These are phyloP conservation scores for Solanum bulbocastanum DNA, from an alignment of 257 asterid species.

Conservation along the genomic window DNA sequence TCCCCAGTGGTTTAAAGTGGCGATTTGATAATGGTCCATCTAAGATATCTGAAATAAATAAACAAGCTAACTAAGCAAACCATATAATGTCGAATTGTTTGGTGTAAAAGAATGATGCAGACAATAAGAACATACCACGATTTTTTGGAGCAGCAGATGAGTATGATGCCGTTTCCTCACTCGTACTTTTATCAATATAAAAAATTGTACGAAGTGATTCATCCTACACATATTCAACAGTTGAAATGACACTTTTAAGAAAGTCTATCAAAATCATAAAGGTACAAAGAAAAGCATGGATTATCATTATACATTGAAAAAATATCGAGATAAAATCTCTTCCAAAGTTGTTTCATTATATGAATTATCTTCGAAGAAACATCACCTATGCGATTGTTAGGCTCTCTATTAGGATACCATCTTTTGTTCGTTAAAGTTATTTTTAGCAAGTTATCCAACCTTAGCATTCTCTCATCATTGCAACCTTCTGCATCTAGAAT, in stretches of 20 bases:
- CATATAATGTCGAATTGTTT: background rate
- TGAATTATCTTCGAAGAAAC: conserved; percentile 3
- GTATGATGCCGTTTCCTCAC: conserved; percentile 21
- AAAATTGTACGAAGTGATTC: too few species aligned
- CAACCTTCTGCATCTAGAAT: conserved; percentile 9
- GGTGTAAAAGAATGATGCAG: background rate
- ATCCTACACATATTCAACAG: background rate
- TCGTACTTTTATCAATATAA: background rate
- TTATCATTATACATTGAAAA: background rate
- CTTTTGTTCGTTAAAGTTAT: background rate
- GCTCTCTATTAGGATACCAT: conserved; percentile 10
- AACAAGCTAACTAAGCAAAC: background rate
- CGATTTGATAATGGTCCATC: background rate
- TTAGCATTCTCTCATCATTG: background rate
- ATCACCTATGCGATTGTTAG: conserved; percentile 4
- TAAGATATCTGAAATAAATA: background rate
- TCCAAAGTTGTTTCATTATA: background rate
- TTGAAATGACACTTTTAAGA: background rate
- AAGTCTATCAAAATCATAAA: background rate
- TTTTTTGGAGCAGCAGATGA: conserved; percentile 29
- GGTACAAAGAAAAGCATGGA: conserved; percentile 11
- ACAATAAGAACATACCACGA: conserved; percentile 16
- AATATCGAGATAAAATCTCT: background rate
- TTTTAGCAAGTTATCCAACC: background rate
- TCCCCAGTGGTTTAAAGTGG: background rate